Conservation (phyloP, 345 rosid genomes). For the Cardamine occulta region DNA sequence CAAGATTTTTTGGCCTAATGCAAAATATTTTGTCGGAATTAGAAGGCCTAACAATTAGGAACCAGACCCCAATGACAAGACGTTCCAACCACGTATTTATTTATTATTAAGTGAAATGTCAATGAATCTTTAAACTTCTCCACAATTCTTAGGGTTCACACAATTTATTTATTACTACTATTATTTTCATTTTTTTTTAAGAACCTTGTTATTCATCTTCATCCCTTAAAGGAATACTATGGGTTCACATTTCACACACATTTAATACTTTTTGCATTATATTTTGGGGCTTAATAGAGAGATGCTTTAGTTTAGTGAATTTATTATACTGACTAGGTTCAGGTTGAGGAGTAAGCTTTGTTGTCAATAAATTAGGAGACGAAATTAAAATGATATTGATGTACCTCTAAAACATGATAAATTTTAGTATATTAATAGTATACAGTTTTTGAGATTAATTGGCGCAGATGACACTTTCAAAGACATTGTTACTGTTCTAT, state of each 20-base stretch:
- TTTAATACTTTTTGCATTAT: neutral
- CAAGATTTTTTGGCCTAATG: slow-evolving; percentile 16
- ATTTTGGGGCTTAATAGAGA: neutral
- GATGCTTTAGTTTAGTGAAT: neutral
- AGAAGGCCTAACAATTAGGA: slow-evolving; percentile 46
- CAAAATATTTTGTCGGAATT: slow-evolving; percentile 26
- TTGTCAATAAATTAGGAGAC: neutral
- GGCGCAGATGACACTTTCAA: neutral
- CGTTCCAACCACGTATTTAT: neutral
- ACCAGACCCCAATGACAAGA: slow-evolving; percentile 14
- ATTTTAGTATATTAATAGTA: too few species aligned
- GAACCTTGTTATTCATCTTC: neutral
- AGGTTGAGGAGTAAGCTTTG: neutral
- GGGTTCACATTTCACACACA: slow-evolving; percentile 8
- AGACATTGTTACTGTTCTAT: neutral
- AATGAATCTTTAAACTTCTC: neutral
- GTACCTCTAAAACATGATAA: neutral
- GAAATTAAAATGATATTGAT: neutral
- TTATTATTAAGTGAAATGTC: neutral
- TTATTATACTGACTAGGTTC: neutral
- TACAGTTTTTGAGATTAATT: neutral
- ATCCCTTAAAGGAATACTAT: neutral
- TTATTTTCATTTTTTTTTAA: neutral
- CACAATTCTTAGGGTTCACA: slow-evolving; percentile 8
- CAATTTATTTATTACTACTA: neutral